These are phyloP conservation scores for Saccharomycopsis olivae DNA, from an alignment of 805 yeast species.

Conservation along the genomic window DNA sequence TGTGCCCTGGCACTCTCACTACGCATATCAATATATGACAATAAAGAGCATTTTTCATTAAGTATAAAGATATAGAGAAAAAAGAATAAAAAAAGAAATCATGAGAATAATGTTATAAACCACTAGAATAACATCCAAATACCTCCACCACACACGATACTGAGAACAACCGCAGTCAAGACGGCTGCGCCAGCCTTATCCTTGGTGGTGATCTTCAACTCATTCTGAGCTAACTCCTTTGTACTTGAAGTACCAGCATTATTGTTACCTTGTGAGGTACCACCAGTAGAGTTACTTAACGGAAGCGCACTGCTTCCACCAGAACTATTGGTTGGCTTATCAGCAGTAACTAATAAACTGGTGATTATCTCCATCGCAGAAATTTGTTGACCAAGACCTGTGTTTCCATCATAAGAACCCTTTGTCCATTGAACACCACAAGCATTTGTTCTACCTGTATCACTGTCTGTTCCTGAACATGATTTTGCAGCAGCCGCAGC, in stretches of 20 bases:
- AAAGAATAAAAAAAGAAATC: not conserved
- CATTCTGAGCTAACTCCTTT: slow-evolving; percentile 24
- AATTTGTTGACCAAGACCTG: slow-evolving; percentile 82
- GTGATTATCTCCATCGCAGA: slow-evolving; percentile 59
- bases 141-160: slow-evolving; percentile 50
- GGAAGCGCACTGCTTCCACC: slow-evolving; percentile 6
- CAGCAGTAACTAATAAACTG: slow-evolving; percentile 27
- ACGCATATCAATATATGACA: no score
- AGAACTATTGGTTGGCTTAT: not conserved
- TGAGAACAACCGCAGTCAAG: slow-evolving; percentile 65
- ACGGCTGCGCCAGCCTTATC: slow-evolving; percentile 90
- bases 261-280: slow-evolving; percentile 45
- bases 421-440: slow-evolving; percentile 70
- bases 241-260: slow-evolving; percentile 28
- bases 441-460: slow-evolving; percentile 5
- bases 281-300: slow-evolving; percentile 33
- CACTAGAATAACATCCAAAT: slow-evolving; percentile 63
- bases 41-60: no score
- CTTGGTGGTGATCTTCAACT: slow-evolving; percentile 39
- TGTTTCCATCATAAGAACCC: slow-evolving; percentile 51
- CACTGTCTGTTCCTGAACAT: slow-evolving; percentile 62
- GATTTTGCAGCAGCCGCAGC: slow-evolving; percentile 67
- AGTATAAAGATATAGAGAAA: not conserved
- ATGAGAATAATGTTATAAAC: not conserved
- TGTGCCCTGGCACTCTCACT: no score